Percentiles rank a stretch among this genome's conserved stretches.
Conservation (phyloP, 345 rosid species). For the Murraya paniculata region DNA sequence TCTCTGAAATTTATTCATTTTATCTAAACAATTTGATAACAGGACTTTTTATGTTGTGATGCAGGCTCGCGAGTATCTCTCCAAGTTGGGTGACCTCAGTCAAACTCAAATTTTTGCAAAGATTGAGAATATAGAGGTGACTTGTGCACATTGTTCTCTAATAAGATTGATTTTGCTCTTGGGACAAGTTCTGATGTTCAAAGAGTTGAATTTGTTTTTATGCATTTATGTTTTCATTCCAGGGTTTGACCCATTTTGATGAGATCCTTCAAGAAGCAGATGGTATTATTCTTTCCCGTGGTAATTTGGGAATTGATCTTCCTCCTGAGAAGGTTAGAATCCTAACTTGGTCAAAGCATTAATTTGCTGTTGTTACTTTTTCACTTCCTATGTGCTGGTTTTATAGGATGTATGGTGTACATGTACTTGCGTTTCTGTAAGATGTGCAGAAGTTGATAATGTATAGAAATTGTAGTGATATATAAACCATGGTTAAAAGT, state of each 20-base stretch:
- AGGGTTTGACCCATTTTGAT: slow-evolving; percentile 96
- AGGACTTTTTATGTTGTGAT: slow-evolving; percentile 8
- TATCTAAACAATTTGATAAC: neutral
- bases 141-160: slow-evolving; percentile 1
- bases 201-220: slow-evolving; percentile 5
- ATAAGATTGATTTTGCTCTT: neutral
- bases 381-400: neutral
- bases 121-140: slow-evolving; percentile 90
- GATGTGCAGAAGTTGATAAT: neutral
- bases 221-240: neutral
- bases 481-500: neutral
- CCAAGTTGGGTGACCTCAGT: slow-evolving; percentile 72
- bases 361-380: neutral
- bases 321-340: slow-evolving; percentile 93
- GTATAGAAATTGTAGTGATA: neutral
- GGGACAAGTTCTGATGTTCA: neutral
- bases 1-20: neutral
- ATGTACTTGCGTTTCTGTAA: neutral
- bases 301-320: slow-evolving; percentile 95
- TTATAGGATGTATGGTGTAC: neutral
- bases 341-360: neutral
- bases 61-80: slow-evolving; percentile 86
- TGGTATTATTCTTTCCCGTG: slow-evolving; percentile 98
- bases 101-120: slow-evolving; percentile 96
- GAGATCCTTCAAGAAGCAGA: slow-evolving; percentile 98